Base-by-base conservation (phyloP, 768 basidiomycete species). In the Boletus subcaerulescens region DNA sequence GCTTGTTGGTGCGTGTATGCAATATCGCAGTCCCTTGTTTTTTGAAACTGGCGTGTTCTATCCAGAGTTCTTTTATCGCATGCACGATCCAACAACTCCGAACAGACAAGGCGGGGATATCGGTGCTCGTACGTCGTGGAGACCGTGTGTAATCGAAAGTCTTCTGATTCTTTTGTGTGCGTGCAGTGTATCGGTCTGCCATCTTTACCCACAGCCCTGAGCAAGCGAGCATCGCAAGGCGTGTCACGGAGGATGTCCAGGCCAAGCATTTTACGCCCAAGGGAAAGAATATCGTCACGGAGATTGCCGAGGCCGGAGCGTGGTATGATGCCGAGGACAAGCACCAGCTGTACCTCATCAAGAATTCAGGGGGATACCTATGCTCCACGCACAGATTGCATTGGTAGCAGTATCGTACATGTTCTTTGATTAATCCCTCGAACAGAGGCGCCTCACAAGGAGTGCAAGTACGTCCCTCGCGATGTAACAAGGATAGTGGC, bases 21-120 rank as follows among this genome's bases (percentile, higher is more conserved):
- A 35, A 20, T 8, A 5, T 50, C 6, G 12, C 10, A 32, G 5
- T 41, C 20, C 22, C 4, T 26, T 32, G 32, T 29, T 48, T 26
- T 26, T 44, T 13, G 20, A 2, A 15, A 20, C 18, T 36, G 49
- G 48, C 3, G 35, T 32, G 1, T 40, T 32, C n/a, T 67, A 85
- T 39, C 13, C 68, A 87, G 93, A 96, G 72, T 95, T 94, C 77
- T 95, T 96, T 73, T 96, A 93, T 70, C 82, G 96, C 43, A 92
- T 90, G 0, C 95, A 98, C 64, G 94, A 97, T 60, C 92, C 95
- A 3, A 96, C 93, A 40, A 90, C 90, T 0, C 65, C 79, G 52
- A 86, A 96, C 69, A 74, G 78, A 14, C 93, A 95, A 67, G 93
- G 93, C 26, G 77, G 65, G 2, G 93, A 96, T 63, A 66, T 64